Evolutionary conservation across 768 basidiomycete species (phyloP), one percentile per base, ranked within the genome.

Genomic region (Suillus subluteus): DNA sequence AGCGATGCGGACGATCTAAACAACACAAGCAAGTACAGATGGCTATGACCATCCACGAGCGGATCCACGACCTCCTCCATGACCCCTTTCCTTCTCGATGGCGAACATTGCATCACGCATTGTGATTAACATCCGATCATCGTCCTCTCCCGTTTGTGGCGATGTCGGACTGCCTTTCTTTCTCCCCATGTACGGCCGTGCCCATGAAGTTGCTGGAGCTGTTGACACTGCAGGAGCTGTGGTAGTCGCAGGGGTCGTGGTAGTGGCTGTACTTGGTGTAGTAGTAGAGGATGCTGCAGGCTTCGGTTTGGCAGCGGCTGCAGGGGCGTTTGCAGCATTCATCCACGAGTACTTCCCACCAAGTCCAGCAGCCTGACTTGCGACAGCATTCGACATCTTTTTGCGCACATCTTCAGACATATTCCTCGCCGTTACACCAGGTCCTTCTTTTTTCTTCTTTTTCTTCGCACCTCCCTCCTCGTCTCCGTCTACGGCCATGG

Each of bases 341-440:
- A 96, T 94, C 95, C 95, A 96, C 18, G 91, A 84, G 72, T 95
- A 96, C 77, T 90, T 91, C 26, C 91, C 88, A 1, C 89, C 87
- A 26, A 94, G 74, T 0, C 95, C 95, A n/a, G 94, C 92, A 6
- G 93, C 93, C 74, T 94, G 93, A 69, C 89, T 91, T 30, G 95
- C 95, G 7, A 92, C 91, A 30, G 91, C 91, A 75, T 97, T 95
- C 41, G 91, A 91, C 89, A 96, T 89, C 75, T 94, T 95, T 83
- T 96, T 96, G 70, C 90, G 82, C 71, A 94, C 91, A 71, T 96
- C 95, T 77, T 95, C 95, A 6, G 89, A 91, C 92, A 96, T 94
- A 73, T 95, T 95, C 65, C 91, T 82, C 64, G 94, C 92, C 0
- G 91, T 92, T 13, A 94, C 91, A 13, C 92, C 91, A 0, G 93